Percentiles rank a stretch among this genome's conserved stretches.
Evolutionary conservation across 768 basidiomycete species (phyloP).

Genomic region (Hortiboletus campestris): DNA sequence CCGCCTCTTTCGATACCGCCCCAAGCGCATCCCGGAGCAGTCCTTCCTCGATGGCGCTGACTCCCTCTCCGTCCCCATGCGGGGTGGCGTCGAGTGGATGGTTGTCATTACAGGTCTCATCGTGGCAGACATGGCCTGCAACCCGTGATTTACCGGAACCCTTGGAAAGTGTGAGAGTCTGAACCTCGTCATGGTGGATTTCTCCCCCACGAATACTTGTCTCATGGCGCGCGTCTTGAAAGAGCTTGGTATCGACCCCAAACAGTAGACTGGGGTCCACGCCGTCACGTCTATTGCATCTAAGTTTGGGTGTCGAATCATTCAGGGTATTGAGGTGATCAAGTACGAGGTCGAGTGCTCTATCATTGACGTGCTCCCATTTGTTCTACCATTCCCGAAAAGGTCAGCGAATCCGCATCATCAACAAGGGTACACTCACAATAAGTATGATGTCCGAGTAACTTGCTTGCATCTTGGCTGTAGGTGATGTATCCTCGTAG

Average conservation of each 20-base stretch:
- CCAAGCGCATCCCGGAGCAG: slow-evolving; percentile 47
- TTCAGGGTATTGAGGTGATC: slow-evolving; percentile 90
- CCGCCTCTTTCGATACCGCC: slow-evolving; percentile 58
- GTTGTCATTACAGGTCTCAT: slow-evolving; percentile 1
- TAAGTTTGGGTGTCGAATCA: slow-evolving; percentile 84
- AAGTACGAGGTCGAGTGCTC: slow-evolving; percentile 74
- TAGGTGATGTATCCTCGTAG: slow-evolving; percentile 90
- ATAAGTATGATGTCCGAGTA: slow-evolving; percentile 91
- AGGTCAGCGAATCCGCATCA: slow-evolving; percentile 6
- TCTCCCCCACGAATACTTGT: slow-evolving; percentile 15
- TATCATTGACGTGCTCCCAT: slow-evolving; percentile 82
- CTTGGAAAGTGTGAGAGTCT: slow-evolving; percentile 65
- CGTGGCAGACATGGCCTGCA: slow-evolving; percentile 20
- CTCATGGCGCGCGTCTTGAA: slow-evolving; percentile 31
- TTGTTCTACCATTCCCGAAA: slow-evolving; percentile 59
- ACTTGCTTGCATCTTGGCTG: slow-evolving; percentile 92
- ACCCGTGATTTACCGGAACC: slow-evolving; percentile 32
- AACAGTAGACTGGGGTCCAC: slow-evolving; percentile 81
- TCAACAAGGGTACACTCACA: slow-evolving; percentile 43
- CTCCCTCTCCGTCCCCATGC: slow-evolving; percentile 6
- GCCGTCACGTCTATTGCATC: slow-evolving; percentile 58
- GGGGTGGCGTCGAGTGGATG: not conserved
- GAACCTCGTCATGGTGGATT: slow-evolving; percentile 79
- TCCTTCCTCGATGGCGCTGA: slow-evolving; percentile 34
- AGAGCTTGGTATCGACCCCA: slow-evolving; percentile 85